phyloP scores from a whole-genome alignment of 805 yeast species.

The Hemisphaericaspora nanyangensis region DNA sequence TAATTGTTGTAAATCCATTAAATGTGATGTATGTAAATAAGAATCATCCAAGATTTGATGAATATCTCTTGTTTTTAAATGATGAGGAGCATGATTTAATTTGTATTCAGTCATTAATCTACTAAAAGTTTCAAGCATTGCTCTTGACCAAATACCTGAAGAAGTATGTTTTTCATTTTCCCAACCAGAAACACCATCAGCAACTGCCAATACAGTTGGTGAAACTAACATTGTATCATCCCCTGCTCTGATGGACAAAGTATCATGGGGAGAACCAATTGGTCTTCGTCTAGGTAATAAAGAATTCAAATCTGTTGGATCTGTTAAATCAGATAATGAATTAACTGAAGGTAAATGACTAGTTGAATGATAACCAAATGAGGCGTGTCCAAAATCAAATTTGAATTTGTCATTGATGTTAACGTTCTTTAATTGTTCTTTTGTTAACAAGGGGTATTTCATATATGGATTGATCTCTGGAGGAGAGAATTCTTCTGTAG shows the following conservation, averaged over 20 bases:
- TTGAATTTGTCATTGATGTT: constrained; percentile 37
- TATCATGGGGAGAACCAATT: constrained; percentile 50
- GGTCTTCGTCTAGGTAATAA: constrained; percentile 48
- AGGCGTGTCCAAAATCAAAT: constrained; percentile 42
- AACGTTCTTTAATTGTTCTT: constrained; percentile 30
- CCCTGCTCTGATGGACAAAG: constrained; percentile 50
- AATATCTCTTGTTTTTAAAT: constrained; percentile 39
- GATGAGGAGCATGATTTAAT: constrained; percentile 32
- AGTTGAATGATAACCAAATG: constrained; percentile 46
- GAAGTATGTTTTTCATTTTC: constrained; percentile 33
- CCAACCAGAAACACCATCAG: constrained; percentile 60
- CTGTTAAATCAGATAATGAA: constrained; percentile 49
- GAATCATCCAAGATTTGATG: constrained; percentile 44
- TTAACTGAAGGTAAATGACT: constrained; percentile 37
- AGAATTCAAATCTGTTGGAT: constrained; percentile 41
- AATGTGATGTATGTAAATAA: constrained; percentile 43
- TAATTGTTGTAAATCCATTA: constrained; percentile 47
- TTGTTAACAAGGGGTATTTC: constrained; percentile 37
- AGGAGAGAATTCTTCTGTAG: constrained; percentile 7
- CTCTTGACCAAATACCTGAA: constrained; percentile 51
- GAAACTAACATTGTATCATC: constrained; percentile 57
- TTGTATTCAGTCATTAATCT: constrained; percentile 44
- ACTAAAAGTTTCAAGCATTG: constrained; percentile 49
- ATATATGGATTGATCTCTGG: constrained; percentile 34
- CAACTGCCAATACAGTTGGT: constrained; percentile 49